These are phyloP conservation scores for Sanghuangporus sanghuang DNA, from an alignment of 1,284 basidiomycete species.

Conservation along the genomic window DNA sequence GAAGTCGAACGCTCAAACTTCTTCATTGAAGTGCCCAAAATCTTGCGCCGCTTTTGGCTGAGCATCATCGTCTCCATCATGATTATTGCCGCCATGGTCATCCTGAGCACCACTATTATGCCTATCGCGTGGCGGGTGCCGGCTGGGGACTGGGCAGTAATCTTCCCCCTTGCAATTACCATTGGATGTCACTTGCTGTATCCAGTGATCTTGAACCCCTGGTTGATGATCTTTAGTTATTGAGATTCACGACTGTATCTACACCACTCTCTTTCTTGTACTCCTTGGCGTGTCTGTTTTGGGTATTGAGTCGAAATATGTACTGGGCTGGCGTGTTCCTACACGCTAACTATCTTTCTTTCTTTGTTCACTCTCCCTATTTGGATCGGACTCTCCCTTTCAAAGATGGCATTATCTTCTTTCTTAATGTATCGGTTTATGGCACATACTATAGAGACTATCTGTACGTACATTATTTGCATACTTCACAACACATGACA, in stretches of 20 bases:
- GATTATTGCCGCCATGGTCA: constrained; percentile 44
- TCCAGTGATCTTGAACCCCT: constrained; percentile 75
- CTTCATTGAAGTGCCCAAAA: constrained; percentile 82
- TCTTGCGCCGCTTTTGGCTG: constrained; percentile 69
- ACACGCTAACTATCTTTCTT: not conserved
- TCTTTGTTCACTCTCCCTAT: not conserved
- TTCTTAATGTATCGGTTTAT: not conserved
- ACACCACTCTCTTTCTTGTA: not conserved
- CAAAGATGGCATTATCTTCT: not conserved
- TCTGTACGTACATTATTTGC: not conserved
- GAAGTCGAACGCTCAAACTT: constrained; percentile 82
- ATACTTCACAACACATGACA: not conserved
- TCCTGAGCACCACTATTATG: constrained; percentile 47
- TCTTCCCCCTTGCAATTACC: constrained; percentile 62
- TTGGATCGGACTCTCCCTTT: not conserved
- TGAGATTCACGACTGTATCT: constrained; percentile 21
- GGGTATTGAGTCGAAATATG: not conserved
- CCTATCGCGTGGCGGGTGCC: constrained; percentile 61
- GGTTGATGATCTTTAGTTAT: constrained; percentile 68
- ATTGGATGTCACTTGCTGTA: constrained; percentile 62
- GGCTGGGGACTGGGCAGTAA: constrained; percentile 60
- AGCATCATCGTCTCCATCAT: constrained; percentile 51
- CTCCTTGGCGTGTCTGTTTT: not conserved
- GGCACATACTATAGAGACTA: not conserved
- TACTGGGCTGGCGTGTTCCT: not conserved